Conservation (phyloP, 805 yeast species). For the Myxozyma nipponensis region DNA sequence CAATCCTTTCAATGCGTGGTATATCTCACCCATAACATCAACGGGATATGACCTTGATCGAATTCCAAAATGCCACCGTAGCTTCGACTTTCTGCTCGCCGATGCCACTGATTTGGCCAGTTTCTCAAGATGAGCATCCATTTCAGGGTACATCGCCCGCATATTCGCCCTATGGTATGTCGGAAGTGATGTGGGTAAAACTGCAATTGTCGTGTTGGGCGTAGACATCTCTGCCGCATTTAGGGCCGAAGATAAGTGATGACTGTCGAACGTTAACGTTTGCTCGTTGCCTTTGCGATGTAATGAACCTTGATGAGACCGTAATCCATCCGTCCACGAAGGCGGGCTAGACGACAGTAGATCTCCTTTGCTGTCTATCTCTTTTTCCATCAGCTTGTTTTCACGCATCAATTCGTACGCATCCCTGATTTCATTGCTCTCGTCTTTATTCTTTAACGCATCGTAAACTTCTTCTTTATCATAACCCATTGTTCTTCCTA, state of each 20-base stretch:
- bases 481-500: slow-evolving; percentile 83
- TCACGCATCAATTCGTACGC: slow-evolving; percentile 81
- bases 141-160: slow-evolving; percentile 38
- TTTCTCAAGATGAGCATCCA: slow-evolving; percentile 39
- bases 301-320: slow-evolving; percentile 19
- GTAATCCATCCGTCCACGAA: slow-evolving; percentile 37
- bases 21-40: slow-evolving; percentile 98
- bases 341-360: slow-evolving; percentile 62
- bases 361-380: slow-evolving; percentile 53
- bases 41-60: slow-evolving; percentile 92
- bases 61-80: slow-evolving; percentile 98
- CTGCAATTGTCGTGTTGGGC: slow-evolving; percentile 81
- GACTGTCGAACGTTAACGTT: slow-evolving; percentile 39
- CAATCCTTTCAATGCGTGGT: slow-evolving; percentile 83
- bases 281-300: slow-evolving; percentile 36
- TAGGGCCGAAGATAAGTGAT: slow-evolving; percentile 37
- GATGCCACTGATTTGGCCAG: slow-evolving; percentile 39
- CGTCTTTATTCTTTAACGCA: slow-evolving; percentile 51
- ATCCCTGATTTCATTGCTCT: slow-evolving; percentile 70
- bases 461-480: slow-evolving; percentile 77
- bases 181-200: slow-evolving; percentile 89
- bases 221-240: slow-evolving; percentile 37
- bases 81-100: slow-evolving; percentile 75
- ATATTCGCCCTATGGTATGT: slow-evolving; percentile 91
- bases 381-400: slow-evolving; percentile 65